phyloP scores from a whole-genome alignment of 2,329 filamentous ascomycete species.

The Talaromyces sp. region DNA sequence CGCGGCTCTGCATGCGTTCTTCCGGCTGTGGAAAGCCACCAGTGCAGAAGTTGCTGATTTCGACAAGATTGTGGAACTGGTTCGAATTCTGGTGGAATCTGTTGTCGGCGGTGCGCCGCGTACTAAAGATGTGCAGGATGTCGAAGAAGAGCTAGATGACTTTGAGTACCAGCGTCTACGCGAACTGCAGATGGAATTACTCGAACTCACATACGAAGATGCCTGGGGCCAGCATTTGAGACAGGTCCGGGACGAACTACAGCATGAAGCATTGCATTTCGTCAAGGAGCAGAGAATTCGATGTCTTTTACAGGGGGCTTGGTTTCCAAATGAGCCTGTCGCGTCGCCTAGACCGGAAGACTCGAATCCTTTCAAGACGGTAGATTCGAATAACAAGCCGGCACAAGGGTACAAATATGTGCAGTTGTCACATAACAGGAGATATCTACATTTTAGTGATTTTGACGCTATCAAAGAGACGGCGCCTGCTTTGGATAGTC shows the following conservation, averaged over 20 bases:
- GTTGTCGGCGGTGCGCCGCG: conserved; percentile 79
- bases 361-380: conserved; percentile 35
- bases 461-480: conserved; percentile 64
- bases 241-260: conserved; percentile 86
- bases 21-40: conserved; percentile 88
- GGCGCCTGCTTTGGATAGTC: conserved; percentile 68
- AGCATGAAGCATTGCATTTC: conserved; percentile 88
- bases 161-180: conserved; percentile 77
- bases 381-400: conserved; percentile 35
- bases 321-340: conserved; percentile 66
- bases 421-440: conserved; percentile 83
- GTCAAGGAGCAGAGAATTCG: conserved; percentile 95
- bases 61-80: conserved; percentile 85
- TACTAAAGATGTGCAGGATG: conserved; percentile 77
- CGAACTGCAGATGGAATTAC: conserved; percentile 86
- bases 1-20: conserved; percentile 79
- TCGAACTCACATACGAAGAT: conserved; percentile 89
- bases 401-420: conserved; percentile 74
- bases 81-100: conserved; percentile 85
- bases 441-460: conserved; percentile 85
- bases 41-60: conserved; percentile 83
- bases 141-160: conserved; percentile 83
- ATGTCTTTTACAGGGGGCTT: conserved; percentile 81
- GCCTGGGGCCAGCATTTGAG: conserved; percentile 87
- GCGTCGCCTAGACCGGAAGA: conserved; percentile 45